Percentiles rank a stretch among this genome's conserved stretches.
Evolutionary conservation across 345 rosid species (phyloP).

Genomic region (Ceriops decandra): DNA sequence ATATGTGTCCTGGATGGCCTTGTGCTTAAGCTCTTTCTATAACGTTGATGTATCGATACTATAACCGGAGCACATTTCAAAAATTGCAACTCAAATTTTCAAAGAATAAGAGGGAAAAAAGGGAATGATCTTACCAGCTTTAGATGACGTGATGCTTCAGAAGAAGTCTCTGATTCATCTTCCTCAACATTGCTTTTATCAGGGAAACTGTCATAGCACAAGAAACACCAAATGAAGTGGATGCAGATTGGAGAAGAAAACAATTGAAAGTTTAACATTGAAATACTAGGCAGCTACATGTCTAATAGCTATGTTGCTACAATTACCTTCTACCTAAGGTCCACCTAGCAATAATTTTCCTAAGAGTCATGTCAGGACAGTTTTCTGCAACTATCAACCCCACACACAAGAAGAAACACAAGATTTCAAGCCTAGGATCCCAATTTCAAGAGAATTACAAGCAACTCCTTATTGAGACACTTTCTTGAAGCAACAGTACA

Average conservation of each 20-base stretch:
- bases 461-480: conserved; percentile 5
- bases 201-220: conserved; percentile 60
- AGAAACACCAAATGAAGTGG: conserved; percentile 10
- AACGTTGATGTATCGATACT: neutral
- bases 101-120: conserved; percentile 8
- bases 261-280: conserved; percentile 15
- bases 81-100: neutral
- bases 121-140: conserved; percentile 58
- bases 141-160: conserved; percentile 45
- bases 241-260: conserved; percentile 19
- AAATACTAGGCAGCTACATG: conserved; percentile 12
- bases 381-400: conserved; percentile 12
- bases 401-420: neutral
- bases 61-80: neutral
- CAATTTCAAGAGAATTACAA: conserved; percentile 11
- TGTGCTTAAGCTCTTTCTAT: no score
- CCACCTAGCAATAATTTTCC: conserved; percentile 33
- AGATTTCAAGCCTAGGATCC: neutral
- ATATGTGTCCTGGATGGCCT: no score
- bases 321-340: conserved; percentile 26
- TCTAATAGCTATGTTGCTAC: neutral
- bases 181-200: conserved; percentile 51
- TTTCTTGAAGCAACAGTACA: conserved; percentile 15
- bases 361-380: conserved; percentile 23
- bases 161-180: conserved; percentile 42